Evolutionary conservation across 1,284 basidiomycete species (phyloP), one percentile per base, ranked within the genome.

Genomic region (Cryptococcus wingfieldii): DNA sequence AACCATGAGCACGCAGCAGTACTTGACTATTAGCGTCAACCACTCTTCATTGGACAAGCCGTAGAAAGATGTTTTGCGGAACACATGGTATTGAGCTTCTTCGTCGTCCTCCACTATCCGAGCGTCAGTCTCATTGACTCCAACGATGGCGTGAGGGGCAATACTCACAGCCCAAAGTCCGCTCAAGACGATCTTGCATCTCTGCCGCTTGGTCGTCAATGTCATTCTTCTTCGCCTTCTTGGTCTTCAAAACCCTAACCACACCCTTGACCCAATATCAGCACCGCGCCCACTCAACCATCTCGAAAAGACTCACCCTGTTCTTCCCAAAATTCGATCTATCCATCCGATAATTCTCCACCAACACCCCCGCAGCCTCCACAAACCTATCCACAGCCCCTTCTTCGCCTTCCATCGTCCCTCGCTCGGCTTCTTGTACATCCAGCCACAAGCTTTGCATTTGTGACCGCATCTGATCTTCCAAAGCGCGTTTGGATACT

Each of bases 311-410:
- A 69, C 84, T 60, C 57, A 90, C 90, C 64, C 86, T 77, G 42
- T 85, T 85, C 8, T 86, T 85, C 60, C 86, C 81, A 69, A 95
- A 97, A 61, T 97, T 73, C 58, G 85, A 84, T 64, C 86, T 82
- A 10, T 91, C 93, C 77, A 90, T 85, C 47, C 93, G 81, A 77
- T 93, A 97, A 67, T 85, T 86, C 62, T 96, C 91, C 14, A 96
- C 82, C 49, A 98, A 80, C 57, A 85, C 88, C 63, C 89, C 88
- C 0, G 92, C 90, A 64, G 90, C 85, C 28, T 87, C 73, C 59
- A 96, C 79, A 88, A 93, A 98, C 46, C 79, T 74, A 38, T 76
- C 72, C 45, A 79, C 65, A 8, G 80, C 77, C 10, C 69, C 70
- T 7, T 66, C 66, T 9, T 80, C 72, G 9, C 77, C 77, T 2